Conservation (phyloP, 192 early-diverging fungal species). For the Backusella tarrabulga region DNA sequence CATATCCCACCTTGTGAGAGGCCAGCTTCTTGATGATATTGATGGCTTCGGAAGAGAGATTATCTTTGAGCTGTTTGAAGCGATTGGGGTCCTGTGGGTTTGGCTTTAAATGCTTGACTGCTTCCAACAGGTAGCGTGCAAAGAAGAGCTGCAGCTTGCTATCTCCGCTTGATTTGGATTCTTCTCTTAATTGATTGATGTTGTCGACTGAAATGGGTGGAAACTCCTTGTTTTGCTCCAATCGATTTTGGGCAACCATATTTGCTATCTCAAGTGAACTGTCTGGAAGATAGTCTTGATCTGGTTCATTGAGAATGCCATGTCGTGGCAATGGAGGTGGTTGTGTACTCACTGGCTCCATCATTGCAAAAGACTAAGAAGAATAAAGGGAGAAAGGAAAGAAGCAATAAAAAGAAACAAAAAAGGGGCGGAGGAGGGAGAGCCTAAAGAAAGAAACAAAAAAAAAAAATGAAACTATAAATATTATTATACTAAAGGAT, state of each 20-base stretch:
- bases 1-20: constrained; percentile 64
- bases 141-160: constrained; percentile 78
- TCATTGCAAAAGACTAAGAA: neutral
- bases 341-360: neutral
- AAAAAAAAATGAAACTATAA: neutral
- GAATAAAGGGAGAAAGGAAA: neutral
- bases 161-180: constrained; percentile 62
- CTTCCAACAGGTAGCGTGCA: constrained; percentile 84
- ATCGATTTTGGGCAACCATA: neutral
- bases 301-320: neutral
- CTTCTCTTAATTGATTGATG: constrained; percentile 39
- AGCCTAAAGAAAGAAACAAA: neutral
- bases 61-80: constrained; percentile 68
- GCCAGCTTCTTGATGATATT: constrained; percentile 87
- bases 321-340: neutral
- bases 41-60: constrained; percentile 75
- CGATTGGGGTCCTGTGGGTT: constrained; percentile 69
- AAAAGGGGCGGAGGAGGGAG: neutral
- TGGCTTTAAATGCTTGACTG: constrained; percentile 62
- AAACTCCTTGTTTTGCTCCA: neutral
- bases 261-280: constrained; percentile 11
- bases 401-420: neutral
- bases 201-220: constrained; percentile 39
- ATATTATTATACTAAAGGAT: neutral
- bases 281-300: constrained; percentile 8